Percentiles rank a stretch among this genome's conserved stretches.
phyloP scores from a whole-genome alignment of 495 filamentous ascomycete species.

The Xylaria intraflava region DNA sequence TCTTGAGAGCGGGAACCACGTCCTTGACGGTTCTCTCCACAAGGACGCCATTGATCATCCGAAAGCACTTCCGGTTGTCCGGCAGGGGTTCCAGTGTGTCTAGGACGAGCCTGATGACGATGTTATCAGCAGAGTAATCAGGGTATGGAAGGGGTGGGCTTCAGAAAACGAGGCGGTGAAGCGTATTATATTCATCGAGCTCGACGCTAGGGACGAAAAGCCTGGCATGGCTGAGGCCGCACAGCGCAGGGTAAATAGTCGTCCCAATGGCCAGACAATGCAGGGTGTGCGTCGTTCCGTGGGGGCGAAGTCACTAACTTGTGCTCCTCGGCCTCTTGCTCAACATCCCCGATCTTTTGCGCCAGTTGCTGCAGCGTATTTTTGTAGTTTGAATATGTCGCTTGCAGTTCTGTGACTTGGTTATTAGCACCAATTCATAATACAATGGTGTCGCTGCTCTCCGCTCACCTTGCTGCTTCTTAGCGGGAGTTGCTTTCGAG shows the following conservation, averaged over 20 bases:
- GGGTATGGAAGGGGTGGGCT: conserved; percentile 31
- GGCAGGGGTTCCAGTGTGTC: conserved; percentile 84
- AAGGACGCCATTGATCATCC: conserved; percentile 95
- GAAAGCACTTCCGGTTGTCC: conserved; percentile 90
- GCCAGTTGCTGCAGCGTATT: conserved; percentile 89
- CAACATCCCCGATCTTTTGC: conserved; percentile 92
- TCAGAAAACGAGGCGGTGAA: conserved; percentile 23
- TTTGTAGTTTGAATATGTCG: conserved; percentile 93
- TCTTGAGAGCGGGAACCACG: conserved; percentile 81
- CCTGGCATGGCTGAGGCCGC: conserved; percentile 17
- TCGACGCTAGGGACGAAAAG: conserved; percentile 16
- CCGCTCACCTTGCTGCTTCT: conserved; percentile 77
- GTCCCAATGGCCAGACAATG: conserved; percentile 16
- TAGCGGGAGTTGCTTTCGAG: conserved; percentile 40
- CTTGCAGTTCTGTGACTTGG: conserved; percentile 70
- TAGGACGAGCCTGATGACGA: conserved; percentile 72
- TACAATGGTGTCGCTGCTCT: neutral
- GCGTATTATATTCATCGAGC: conserved; percentile 17
- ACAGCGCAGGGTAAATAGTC: conserved; percentile 5
- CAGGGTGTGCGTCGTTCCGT: conserved; percentile 8
- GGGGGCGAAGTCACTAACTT: conserved; percentile 57
- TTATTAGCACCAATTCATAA: conserved; percentile 17
- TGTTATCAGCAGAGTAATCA: conserved; percentile 22
- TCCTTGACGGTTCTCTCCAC: conserved; percentile 91
- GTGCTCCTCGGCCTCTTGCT: conserved; percentile 95